These are phyloP conservation scores for Syzygium grande DNA, from an alignment of 345 rosid genomes.

Conservation along the genomic window DNA sequence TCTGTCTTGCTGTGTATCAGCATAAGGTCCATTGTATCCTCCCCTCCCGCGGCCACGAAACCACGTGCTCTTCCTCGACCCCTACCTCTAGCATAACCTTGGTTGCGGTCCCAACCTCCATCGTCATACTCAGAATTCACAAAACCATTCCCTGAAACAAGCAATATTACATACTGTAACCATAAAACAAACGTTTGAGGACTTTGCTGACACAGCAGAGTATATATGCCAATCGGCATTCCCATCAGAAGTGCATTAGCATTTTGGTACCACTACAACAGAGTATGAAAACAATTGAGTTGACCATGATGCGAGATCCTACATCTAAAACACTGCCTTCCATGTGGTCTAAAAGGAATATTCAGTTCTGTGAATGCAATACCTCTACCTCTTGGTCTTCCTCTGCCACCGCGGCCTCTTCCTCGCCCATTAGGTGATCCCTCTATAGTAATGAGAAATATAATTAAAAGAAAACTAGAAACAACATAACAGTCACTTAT, in stretches of 20 bases:
- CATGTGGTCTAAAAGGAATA: background rate
- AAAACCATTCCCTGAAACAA: slow-evolving; percentile 57
- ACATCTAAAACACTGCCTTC: background rate
- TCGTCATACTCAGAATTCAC: slow-evolving; percentile 57
- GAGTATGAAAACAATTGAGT: background rate
- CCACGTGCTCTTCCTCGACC: slow-evolving; percentile 85
- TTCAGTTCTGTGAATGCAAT: background rate
- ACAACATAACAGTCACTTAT: background rate
- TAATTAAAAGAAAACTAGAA: background rate
- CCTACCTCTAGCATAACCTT: slow-evolving; percentile 67
- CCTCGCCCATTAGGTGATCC: slow-evolving; percentile 70
- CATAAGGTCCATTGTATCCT: slow-evolving; percentile 67
- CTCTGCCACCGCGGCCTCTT: slow-evolving; percentile 68
- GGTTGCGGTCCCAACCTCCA: slow-evolving; percentile 66
- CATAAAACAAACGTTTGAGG: background rate
- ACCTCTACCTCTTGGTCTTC: slow-evolving; percentile 24
- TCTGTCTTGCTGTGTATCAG: slow-evolving; percentile 61
- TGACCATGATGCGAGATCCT: background rate
- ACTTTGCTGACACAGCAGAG: background rate
- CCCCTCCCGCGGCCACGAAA: slow-evolving; percentile 80
- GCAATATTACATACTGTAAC: background rate
- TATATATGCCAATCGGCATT: background rate
- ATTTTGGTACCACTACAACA: background rate
- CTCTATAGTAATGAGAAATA: slow-evolving; percentile 21
- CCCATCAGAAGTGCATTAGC: background rate